These are phyloP conservation scores for Amyloporia xantha DNA, from an alignment of 768 basidiomycete species.

Conservation along the genomic window DNA sequence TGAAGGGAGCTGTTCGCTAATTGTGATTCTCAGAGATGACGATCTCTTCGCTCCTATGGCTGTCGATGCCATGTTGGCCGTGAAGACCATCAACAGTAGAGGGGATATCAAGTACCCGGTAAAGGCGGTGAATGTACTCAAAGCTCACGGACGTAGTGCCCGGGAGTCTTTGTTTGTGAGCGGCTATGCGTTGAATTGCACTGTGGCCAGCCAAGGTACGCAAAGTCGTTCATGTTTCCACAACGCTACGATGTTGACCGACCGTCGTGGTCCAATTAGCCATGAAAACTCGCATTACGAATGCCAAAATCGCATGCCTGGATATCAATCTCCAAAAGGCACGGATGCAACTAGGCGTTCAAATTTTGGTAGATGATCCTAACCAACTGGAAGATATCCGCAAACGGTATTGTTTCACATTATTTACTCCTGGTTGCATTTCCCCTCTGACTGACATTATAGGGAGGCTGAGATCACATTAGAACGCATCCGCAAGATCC, in stretches of 20 bases:
- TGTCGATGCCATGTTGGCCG: constrained; percentile 97
- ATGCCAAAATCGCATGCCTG: constrained; percentile 96
- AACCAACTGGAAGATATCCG: constrained; percentile 95
- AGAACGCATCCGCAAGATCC: constrained; percentile 92
- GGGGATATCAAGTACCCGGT: constrained; percentile 99
- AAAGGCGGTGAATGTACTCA: constrained; percentile 96
- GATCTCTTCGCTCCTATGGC: constrained; percentile 98
- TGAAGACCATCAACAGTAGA: constrained; percentile 87
- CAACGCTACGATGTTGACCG: background rate
- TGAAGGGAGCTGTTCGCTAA: background rate
- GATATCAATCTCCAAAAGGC: constrained; percentile 97
- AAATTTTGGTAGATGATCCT: constrained; percentile 95
- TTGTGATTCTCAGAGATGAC: constrained; percentile 91
- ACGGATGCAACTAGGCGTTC: constrained; percentile 96
- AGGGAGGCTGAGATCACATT: constrained; percentile 96
- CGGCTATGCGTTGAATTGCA: constrained; percentile 97
- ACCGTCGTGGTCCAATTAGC: constrained; percentile 43
- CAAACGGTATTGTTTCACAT: too few species aligned
- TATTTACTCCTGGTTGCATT: background rate
- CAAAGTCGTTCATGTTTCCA: background rate
- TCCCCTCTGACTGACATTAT: too few species aligned
- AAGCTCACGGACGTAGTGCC: constrained; percentile 94
- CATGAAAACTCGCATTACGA: constrained; percentile 92
- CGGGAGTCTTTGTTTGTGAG: constrained; percentile 92
- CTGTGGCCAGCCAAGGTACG: constrained; percentile 95